Base-by-base conservation (phyloP, 2,329 filamentous ascomycete genomes). In the Dryadomyces quercivorus region DNA sequence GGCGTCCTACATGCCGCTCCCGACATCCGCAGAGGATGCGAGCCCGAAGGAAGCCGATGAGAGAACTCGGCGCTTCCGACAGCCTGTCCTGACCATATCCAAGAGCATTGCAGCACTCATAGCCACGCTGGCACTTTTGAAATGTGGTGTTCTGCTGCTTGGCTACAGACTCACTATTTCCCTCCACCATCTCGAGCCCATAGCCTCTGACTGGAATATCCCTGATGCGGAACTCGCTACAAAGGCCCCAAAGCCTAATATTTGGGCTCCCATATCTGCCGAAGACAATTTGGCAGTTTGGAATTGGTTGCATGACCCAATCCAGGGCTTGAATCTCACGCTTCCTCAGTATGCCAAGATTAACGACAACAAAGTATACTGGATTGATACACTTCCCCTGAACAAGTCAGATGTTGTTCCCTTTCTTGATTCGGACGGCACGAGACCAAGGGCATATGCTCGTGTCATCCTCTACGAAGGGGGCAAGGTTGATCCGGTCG, bases 351-450 rank as follows among this genome's bases (percentile, higher is more conserved):
- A 64, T 9, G 70, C 72, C 7, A 63, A 59, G 5, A 58, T 68
- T 7, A 71, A 67, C 2, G 72, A 76, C 59, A 77, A 76, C 61
- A 70, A 70, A 51, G 66, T 76, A 43, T 70, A 66, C 57, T 72
- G 67, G 61, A 67, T 77, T 20, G 75, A 77, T 58, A 69, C 71
- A 1, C 63, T 78, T 2, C 72, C 67, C 36, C 64, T 70, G 8
- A 78, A 78, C 63, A 78, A 78, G 59, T 68, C 70, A 0, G 66
- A 67, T 47, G 72, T 69, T 1, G 59, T 77, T 8, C 64, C 69
- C 0, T 78, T 72, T 59, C 60, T 77, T 1, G 69, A 74, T 50
- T 65, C 66, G 16, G 60, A 65, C 21, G 67, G 59, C 1, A 45
- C 57, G 10, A 55, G 60, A 5, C 73, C 74, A 1, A 54, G 63